Percentiles rank a stretch among this genome's conserved stretches.
These are phyloP conservation scores for Coemansia sp. DNA, from an alignment of 192 early-diverging fungal species.

Conservation along the genomic window DNA sequence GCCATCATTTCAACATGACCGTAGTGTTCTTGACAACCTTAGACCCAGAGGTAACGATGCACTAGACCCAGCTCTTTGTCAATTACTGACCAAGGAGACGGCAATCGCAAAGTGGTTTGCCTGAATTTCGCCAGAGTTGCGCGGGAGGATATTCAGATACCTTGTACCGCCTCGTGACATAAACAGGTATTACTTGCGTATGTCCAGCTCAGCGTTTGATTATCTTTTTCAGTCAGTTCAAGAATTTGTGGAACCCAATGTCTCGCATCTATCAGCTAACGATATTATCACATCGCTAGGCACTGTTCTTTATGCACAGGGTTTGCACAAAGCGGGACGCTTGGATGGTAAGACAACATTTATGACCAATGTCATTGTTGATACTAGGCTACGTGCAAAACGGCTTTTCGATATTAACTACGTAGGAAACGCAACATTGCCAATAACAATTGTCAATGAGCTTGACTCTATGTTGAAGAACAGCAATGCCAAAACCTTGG, in stretches of 20 bases:
- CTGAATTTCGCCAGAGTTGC: background rate
- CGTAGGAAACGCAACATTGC: background rate
- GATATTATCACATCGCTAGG: background rate
- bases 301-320: background rate
- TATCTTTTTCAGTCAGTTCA: background rate
- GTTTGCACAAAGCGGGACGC: background rate
- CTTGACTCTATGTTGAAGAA: background rate
- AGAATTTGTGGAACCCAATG: background rate
- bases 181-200: background rate
- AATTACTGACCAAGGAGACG: background rate
- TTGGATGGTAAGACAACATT: background rate
- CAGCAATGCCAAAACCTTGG: background rate
- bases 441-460: background rate
- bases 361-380: background rate
- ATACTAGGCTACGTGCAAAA: background rate
- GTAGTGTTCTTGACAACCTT: background rate
- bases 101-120: background rate
- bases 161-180: background rate
- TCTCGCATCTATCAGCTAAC: background rate
- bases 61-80: background rate
- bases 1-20: background rate
- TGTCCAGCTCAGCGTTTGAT: background rate
- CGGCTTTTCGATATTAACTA: background rate
- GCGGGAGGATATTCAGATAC: background rate
- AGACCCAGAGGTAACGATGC: background rate